A percentile compares a stretch with the other conserved stretches of the same genome.
These are phyloP conservation scores for Colletotrichum melonis DNA, from an alignment of 2,329 filamentous ascomycete species.

Conservation along the genomic window DNA sequence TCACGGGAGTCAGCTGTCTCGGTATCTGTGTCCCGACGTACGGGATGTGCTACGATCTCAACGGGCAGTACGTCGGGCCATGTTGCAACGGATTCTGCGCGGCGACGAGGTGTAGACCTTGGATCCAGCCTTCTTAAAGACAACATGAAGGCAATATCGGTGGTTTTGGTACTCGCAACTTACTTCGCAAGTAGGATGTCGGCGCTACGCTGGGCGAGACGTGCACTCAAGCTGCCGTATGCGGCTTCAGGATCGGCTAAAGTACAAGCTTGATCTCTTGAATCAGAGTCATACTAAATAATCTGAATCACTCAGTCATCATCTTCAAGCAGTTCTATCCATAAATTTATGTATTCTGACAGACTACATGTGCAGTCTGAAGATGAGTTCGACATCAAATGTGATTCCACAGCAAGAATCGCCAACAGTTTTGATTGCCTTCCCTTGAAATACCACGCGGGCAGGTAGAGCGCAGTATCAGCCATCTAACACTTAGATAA, in stretches of 20 bases:
- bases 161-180: rapidly evolving
- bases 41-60: conserved; percentile 48
- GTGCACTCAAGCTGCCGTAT: not conserved
- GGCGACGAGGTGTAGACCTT: conserved; percentile 54
- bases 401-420: too few relatives aligned
- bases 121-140: conserved; percentile 37
- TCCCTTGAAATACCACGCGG: too few relatives aligned
- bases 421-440: too few relatives aligned
- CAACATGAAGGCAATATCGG: too few relatives aligned
- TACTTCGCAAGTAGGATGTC: rapidly evolving
- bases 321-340: too few relatives aligned
- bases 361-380: too few relatives aligned
- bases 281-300: not conserved
- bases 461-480: too few relatives aligned
- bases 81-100: conserved; percentile 59
- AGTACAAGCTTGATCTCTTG: not conserved
- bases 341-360: too few relatives aligned
- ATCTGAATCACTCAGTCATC: too few relatives aligned
- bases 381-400: too few relatives aligned
- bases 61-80: conserved; percentile 49
- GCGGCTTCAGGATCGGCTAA: too few relatives aligned
- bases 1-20: conserved; percentile 55
- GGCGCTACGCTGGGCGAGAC: rapidly evolving
- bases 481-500: too few relatives aligned
- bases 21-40: conserved; percentile 55